phyloP scores from a whole-genome alignment of 2,329 filamentous ascomycete genomes.

The Talaromyces sp. region DNA sequence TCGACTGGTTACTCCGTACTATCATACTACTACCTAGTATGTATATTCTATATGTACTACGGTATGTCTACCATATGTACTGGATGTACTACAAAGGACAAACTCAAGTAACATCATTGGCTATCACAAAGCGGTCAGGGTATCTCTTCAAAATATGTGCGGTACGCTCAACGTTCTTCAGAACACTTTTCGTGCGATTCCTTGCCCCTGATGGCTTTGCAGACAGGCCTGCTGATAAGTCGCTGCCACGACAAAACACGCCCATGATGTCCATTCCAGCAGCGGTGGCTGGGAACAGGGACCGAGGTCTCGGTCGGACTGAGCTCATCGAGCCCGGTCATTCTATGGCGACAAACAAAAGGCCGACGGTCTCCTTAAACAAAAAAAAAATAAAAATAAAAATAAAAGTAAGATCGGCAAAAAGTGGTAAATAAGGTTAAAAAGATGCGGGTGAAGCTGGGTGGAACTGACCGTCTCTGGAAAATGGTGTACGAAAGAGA shows the following conservation, averaged over 20 bases:
- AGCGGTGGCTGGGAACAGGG: background rate
- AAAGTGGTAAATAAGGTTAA: background rate
- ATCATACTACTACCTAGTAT: too few species aligned
- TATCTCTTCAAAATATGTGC: constrained; percentile 11
- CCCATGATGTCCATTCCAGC: background rate
- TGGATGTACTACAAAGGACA: too few species aligned
- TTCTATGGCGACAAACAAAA: constrained; percentile 2
- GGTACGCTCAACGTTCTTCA: constrained; percentile 3
- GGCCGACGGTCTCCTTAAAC: constrained; percentile 8
- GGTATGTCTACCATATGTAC: too few species aligned
- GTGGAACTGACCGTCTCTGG: background rate
- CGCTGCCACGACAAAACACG: background rate
- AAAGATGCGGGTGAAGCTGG: background rate
- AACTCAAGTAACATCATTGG: background rate
- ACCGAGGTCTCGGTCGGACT: background rate
- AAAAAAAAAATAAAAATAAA: constrained; percentile 9
- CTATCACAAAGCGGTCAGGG: constrained; percentile 6
- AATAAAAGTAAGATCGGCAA: background rate
- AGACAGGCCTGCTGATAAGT: background rate
- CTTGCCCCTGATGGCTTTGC: background rate
- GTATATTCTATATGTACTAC: too few species aligned
- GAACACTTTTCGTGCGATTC: constrained; percentile 1
- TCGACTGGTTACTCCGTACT: too few species aligned
- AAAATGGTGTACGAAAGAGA: background rate
- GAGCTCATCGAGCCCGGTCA: background rate